These are phyloP conservation scores for Fusarium floridanum DNA, from an alignment of 2,329 filamentous ascomycete species.

Conservation along the genomic window DNA sequence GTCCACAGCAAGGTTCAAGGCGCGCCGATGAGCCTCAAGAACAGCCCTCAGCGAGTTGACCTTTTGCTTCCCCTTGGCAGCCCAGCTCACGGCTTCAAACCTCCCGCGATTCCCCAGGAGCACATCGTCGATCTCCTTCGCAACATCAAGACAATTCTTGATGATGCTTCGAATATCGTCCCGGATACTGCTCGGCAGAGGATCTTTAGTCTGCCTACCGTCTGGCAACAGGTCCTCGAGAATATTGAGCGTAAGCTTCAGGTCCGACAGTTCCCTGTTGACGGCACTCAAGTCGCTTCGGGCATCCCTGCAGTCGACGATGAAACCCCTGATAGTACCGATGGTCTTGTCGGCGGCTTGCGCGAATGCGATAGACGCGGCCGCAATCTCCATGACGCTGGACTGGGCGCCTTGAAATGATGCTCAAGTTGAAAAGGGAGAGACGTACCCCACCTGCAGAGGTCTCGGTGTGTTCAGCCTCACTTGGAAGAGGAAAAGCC, in stretches of 20 bases:
- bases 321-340: not conserved
- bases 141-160: not conserved
- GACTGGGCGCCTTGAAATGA: not conserved
- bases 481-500: not conserved
- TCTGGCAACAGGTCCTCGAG: slow-evolving; percentile 1
- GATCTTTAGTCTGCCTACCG: not conserved
- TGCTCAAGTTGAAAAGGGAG: not conserved
- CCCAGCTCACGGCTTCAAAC: not conserved
- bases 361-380: slow-evolving; percentile 12
- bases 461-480: not conserved
- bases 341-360: slow-evolving; percentile 9
- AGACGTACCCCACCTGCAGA: not conserved
- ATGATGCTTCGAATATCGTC: slow-evolving; percentile 3
- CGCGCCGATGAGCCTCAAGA: slow-evolving; percentile 2
- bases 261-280: not conserved
- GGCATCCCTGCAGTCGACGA: not conserved
- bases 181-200: not conserved
- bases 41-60: not conserved
- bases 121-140: not conserved
- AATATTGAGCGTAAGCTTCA: slow-evolving; percentile 4
- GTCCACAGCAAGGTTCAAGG: slow-evolving; percentile 7
- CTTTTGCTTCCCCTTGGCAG: not conserved
- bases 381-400: slow-evolving; percentile 10
- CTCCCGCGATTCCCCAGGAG: not conserved
- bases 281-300: not conserved